Evolutionary conservation across 108 stramenopile species (phyloP).

Genomic region (Skeletonema grethae): DNA sequence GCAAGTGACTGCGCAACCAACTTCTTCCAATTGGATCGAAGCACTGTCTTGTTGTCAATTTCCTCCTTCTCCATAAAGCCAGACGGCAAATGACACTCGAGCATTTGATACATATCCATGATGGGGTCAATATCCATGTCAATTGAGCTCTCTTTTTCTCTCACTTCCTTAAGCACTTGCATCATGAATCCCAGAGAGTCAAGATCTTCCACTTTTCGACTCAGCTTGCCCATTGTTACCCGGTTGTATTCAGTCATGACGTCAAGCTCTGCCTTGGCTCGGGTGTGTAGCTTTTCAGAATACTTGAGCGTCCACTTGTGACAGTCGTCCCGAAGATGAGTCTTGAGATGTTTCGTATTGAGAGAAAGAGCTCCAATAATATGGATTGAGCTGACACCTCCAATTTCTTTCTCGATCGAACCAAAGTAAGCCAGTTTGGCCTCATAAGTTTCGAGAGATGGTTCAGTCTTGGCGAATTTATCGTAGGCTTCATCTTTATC

Average conservation of each 20-base stretch:
- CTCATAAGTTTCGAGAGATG: conserved; percentile 81
- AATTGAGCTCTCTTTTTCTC: conserved; percentile 63
- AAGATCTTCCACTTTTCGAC: conserved; percentile 69
- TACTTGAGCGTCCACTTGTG: conserved; percentile 77
- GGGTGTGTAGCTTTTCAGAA: conserved; percentile 49
- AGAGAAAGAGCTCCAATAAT: conserved; percentile 90
- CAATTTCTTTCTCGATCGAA: conserved; percentile 68
- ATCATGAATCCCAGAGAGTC: conserved; percentile 86
- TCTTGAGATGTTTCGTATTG: conserved; percentile 78
- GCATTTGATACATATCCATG: conserved; percentile 92
- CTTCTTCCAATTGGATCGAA: conserved; percentile 85
- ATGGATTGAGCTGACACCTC: conserved; percentile 71
- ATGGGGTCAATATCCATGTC: conserved; percentile 83
- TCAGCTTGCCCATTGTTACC: conserved; percentile 59
- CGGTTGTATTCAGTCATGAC: conserved; percentile 84
- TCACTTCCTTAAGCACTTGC: conserved; percentile 69
- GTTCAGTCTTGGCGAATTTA: conserved; percentile 67
- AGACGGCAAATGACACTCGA: conserved; percentile 82
- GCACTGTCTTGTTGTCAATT: conserved; percentile 90
- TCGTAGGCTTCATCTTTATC: conserved; percentile 87
- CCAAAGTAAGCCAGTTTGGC: conserved; percentile 65
- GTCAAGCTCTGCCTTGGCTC: conserved; percentile 63
- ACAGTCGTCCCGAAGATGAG: conserved; percentile 73
- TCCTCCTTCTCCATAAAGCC: conserved; percentile 93
- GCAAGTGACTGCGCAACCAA: conserved; percentile 71